Percentiles rank a stretch among this genome's conserved stretches.
These are phyloP conservation scores for Citrullus colocynthis DNA, from an alignment of 306 rosid genomes.

Conservation along the genomic window DNA sequence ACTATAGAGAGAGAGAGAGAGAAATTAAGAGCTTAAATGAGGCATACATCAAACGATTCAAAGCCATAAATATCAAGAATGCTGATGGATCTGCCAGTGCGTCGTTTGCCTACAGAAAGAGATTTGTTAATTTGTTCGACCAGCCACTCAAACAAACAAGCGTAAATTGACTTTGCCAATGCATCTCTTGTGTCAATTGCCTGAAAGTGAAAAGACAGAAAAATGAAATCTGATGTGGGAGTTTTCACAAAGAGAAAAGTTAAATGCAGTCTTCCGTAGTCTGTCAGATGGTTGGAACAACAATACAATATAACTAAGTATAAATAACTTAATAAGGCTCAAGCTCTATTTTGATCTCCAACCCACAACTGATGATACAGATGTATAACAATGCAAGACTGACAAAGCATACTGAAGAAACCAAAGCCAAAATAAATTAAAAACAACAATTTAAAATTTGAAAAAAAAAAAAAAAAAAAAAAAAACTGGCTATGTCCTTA, in stretches of 20 bases:
- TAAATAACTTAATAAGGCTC: not conserved
- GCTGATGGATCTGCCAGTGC: constrained; percentile 96
- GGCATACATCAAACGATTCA: constrained; percentile 90
- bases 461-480: not conserved
- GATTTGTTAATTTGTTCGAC: constrained; percentile 96
- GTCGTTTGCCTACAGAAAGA: constrained; percentile 91
- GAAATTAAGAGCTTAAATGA: constrained; percentile 12
- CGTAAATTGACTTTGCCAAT: constrained; percentile 90
- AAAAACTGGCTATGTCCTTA: not conserved
- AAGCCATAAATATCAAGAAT: constrained; percentile 98
- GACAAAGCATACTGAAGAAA: not conserved
- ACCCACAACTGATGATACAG: not conserved
- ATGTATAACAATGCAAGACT: not conserved
- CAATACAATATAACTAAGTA: not conserved
- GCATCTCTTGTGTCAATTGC: constrained; percentile 96
- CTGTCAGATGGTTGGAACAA: not conserved
- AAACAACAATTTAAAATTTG: too few relatives aligned
- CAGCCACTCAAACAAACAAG: constrained; percentile 91
- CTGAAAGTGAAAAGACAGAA: constrained; percentile 19
- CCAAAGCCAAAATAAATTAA: not conserved
- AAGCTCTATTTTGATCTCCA: not conserved
- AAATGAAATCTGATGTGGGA: not conserved
- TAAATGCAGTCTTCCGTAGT: not conserved
- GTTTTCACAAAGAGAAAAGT: not conserved
- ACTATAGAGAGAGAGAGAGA: not conserved